phyloP scores from a whole-genome alignment of 441 rosid species.

The Macaranga tanarius region DNA sequence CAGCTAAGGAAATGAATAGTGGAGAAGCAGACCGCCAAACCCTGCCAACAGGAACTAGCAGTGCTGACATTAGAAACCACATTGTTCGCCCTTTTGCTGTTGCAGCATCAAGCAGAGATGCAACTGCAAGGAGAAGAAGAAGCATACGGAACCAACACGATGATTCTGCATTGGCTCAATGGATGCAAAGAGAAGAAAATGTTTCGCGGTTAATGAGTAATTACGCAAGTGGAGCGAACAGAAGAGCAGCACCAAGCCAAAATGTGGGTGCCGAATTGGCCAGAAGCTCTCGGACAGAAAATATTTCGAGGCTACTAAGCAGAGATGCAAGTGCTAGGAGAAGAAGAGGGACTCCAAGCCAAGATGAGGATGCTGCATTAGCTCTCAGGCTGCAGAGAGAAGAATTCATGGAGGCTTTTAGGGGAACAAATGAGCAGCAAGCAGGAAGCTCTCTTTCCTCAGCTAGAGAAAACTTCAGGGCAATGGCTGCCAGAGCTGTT shows the following conservation, averaged over 20 bases:
- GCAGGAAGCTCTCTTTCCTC: slow-evolving; percentile 36
- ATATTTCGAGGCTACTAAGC: slow-evolving; percentile 35
- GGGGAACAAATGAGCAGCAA: slow-evolving; percentile 33
- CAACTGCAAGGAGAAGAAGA: slow-evolving; percentile 28
- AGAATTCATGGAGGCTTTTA: slow-evolving; percentile 69
- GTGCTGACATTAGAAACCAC: slow-evolving; percentile 13
- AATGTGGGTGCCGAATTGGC: slow-evolving; percentile 36
- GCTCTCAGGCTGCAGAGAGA: slow-evolving; percentile 82
- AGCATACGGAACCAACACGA: slow-evolving; percentile 49
- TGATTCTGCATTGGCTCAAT: slow-evolving; percentile 66
- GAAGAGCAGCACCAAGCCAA: slow-evolving; percentile 33
- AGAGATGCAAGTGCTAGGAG: slow-evolving; percentile 34
- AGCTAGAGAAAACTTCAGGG: slow-evolving; percentile 87
- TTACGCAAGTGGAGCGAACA: slow-evolving; percentile 31
- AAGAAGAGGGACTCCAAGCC: slow-evolving; percentile 40
- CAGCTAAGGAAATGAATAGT: slow-evolving; percentile 26
- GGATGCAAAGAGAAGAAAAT: slow-evolving; percentile 69
- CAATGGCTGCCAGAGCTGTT: slow-evolving; percentile 88
- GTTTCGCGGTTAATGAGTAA: slow-evolving; percentile 31
- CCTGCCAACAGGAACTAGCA: slow-evolving; percentile 26
- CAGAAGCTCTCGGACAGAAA: slow-evolving; percentile 47
- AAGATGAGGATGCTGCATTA: slow-evolving; percentile 80
- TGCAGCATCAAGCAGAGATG: slow-evolving; percentile 31
- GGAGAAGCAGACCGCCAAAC: slow-evolving; percentile 31
- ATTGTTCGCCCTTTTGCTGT: slow-evolving; percentile 20